Conservation (phyloP, 805 yeast genomes). For the Teunomyces tritomae region DNA sequence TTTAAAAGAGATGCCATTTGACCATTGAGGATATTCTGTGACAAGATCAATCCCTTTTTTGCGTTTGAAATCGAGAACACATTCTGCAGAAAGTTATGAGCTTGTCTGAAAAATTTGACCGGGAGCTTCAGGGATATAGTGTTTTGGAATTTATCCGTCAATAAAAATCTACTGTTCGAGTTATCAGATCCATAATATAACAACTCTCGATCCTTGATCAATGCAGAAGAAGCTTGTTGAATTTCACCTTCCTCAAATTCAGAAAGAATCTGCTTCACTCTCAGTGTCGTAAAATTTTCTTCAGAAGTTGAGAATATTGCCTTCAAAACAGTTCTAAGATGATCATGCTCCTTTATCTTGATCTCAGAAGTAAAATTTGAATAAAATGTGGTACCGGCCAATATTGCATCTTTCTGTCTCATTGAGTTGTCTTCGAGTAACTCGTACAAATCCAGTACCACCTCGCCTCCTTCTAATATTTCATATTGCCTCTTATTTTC, state of each 20-base stretch:
- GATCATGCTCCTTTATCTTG: conserved; percentile 22
- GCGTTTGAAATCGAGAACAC: conserved; percentile 41
- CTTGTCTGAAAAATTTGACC: conserved; percentile 39
- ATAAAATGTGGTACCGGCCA: conserved; percentile 47
- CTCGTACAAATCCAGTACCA: conserved; percentile 28
- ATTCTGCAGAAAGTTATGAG: conserved; percentile 45
- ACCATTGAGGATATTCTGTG: conserved; percentile 58
- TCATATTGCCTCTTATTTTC: conserved; percentile 50
- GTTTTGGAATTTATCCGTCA: conserved; percentile 52
- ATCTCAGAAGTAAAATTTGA: conserved; percentile 19
- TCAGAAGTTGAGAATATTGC: conserved; percentile 59
- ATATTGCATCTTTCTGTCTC: conserved; percentile 63
- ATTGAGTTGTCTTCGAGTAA: conserved; percentile 58
- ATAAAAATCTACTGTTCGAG: conserved; percentile 46
- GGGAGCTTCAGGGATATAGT: conserved; percentile 38
- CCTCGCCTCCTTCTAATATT: conserved; percentile 31
- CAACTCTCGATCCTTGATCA: conserved; percentile 58
- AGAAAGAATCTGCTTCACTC: conserved; percentile 47
- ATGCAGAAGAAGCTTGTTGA: conserved; percentile 46
- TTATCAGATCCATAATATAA: conserved; percentile 42
- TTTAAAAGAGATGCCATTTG: conserved; percentile 63
- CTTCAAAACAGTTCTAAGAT: conserved; percentile 43
- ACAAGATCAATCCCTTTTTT: conserved; percentile 53
- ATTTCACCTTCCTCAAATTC: conserved; percentile 45
- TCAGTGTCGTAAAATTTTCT: conserved; percentile 43